Conservation (phyloP, 345 rosid species). For the Brassica rapa region DNA sequence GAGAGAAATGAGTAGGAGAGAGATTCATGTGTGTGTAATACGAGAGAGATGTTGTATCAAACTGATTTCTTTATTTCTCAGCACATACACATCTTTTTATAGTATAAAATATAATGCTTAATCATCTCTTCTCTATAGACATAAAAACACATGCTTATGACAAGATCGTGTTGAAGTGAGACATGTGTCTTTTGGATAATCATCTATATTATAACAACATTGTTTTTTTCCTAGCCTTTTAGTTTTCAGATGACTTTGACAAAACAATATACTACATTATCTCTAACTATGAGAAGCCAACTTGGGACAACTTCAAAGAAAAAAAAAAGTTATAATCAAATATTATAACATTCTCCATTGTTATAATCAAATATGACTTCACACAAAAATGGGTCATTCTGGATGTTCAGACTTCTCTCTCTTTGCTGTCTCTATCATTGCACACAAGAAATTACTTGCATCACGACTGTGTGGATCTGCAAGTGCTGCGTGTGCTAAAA, state of each 20-base stretch:
- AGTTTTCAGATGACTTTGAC: slow-evolving; percentile 4
- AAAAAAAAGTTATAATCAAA: neutral
- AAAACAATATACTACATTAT: neutral
- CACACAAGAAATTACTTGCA: slow-evolving; percentile 61
- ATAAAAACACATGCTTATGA: no score
- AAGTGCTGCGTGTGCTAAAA: slow-evolving; percentile 81
- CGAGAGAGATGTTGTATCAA: no score
- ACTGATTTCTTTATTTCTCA: no score
- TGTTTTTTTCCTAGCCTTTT: slow-evolving; percentile 19
- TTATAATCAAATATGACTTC: slow-evolving; percentile 13
- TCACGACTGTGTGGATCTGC: slow-evolving; percentile 58
- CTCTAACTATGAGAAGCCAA: neutral
- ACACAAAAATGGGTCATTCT: slow-evolving; percentile 45
- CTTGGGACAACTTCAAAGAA: neutral
- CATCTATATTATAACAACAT: neutral
- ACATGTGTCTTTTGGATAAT: no score
- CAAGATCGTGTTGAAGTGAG: no score
- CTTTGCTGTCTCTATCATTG: slow-evolving; percentile 70
- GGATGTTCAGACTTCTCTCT: slow-evolving; percentile 73
- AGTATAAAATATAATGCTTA: no score
- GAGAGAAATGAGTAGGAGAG: no score
- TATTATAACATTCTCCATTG: neutral
- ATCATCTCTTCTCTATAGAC: no score
- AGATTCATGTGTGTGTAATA: no score
- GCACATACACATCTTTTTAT: no score